These are phyloP conservation scores for Barbarea vulgaris DNA, from an alignment of 345 rosid species.

Conservation along the genomic window DNA sequence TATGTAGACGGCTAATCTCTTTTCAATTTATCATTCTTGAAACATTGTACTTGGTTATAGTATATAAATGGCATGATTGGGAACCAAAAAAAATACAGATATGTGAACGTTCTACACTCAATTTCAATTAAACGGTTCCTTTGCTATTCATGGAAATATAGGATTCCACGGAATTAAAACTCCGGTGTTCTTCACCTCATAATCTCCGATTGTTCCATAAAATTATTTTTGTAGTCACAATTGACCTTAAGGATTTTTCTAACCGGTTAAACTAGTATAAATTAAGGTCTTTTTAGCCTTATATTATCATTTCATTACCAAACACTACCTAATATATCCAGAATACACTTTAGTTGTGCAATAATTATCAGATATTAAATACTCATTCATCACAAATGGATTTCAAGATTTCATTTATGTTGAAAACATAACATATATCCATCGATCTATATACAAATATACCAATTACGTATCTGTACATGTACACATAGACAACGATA, in stretches of 20 bases:
- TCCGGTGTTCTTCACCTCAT: too few relatives aligned
- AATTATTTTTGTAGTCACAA: background rate
- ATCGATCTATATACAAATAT: background rate
- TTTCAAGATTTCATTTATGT: constrained; percentile 6
- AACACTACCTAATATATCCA: background rate
- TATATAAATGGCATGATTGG: background rate
- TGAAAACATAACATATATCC: background rate
- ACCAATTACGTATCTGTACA: background rate
- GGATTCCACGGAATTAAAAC: too few relatives aligned
- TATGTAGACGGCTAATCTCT: background rate
- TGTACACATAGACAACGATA: constrained; percentile 7
- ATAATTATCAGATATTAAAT: background rate
- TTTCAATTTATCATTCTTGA: background rate
- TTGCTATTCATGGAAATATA: too few relatives aligned
- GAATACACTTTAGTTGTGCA: background rate
- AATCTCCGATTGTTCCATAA: background rate
- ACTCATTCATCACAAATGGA: background rate
- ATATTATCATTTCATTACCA: background rate
- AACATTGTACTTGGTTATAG: background rate
- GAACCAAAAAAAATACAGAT: background rate
- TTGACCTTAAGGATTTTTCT: background rate
- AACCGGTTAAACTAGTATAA: background rate
- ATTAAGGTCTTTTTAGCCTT: background rate
- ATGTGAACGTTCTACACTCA: background rate
- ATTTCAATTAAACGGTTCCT: too few relatives aligned